phyloP scores from a whole-genome alignment of 75 land plant species.

The Cryptomeria japonica region DNA sequence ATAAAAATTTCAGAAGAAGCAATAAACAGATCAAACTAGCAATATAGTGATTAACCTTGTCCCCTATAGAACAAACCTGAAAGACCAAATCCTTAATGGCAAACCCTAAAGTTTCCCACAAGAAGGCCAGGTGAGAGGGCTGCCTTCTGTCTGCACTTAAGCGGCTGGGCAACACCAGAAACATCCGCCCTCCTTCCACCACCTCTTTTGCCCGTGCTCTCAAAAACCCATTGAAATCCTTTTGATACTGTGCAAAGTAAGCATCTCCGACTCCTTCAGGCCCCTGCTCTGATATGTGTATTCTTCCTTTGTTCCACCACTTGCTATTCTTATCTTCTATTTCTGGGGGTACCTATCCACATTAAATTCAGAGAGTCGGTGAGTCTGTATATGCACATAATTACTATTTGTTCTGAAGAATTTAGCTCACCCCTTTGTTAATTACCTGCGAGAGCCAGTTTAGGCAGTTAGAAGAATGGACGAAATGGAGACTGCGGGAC shows the following conservation, averaged over 20 bases:
- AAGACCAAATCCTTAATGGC: conserved; percentile 26
- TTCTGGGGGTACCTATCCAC: conserved; percentile 38
- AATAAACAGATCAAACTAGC: too few species aligned
- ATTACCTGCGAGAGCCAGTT: conserved; percentile 54
- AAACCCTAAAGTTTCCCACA: conserved; percentile 18
- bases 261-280: conserved; percentile 19
- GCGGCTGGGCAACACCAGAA: conserved; percentile 39
- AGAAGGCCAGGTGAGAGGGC: not conserved
- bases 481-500: conserved; percentile 22
- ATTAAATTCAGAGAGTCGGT: not conserved
- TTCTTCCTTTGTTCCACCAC: conserved; percentile 43
- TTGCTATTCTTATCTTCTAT: conserved; percentile 25
- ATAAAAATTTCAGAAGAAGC: too few species aligned
- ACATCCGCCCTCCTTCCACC: conserved; percentile 40
- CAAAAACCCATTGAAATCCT: conserved; percentile 39
- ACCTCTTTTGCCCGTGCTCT: conserved; percentile 46
- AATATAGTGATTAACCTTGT: too few species aligned
- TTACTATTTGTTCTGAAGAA: too few species aligned
- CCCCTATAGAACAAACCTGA: conserved; percentile 28
- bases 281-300: conserved; percentile 36
- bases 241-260: conserved; percentile 33
- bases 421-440: too few species aligned
- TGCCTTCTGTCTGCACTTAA: conserved; percentile 5
- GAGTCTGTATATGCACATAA: not conserved
- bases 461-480: conserved; percentile 21